Conservation (phyloP, 495 filamentous ascomycete genomes). For the Opeltia flavorubescens region DNA sequence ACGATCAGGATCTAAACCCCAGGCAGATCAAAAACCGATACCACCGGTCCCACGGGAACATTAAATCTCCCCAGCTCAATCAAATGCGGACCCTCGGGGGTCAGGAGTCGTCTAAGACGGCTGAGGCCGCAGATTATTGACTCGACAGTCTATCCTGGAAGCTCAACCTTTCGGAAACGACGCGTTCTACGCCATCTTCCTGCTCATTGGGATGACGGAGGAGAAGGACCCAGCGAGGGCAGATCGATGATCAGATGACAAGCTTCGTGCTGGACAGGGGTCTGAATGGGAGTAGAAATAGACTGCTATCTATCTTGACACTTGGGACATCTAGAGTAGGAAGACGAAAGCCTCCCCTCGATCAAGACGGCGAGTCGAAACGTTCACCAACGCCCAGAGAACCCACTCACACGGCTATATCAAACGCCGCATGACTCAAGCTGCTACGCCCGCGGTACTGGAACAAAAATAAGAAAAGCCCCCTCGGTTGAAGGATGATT, state of each 20-base stretch:
- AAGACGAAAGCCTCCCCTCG: not conserved
- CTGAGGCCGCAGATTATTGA: no score
- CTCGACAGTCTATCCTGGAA: no score
- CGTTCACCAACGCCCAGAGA: no score
- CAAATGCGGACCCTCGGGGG: not conserved
- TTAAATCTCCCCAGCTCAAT: no score
- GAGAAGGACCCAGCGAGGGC: not conserved
- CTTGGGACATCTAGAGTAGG: no score
- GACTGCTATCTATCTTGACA: not conserved
- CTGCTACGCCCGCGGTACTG: not conserved
- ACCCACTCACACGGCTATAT: not conserved
- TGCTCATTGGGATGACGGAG: not conserved
- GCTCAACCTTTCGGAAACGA: no score
- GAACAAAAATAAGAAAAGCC: not conserved
- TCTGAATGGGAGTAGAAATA: not conserved
- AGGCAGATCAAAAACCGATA: not conserved
- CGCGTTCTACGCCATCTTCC: no score
- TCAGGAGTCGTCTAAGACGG: no score
- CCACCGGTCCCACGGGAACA: not conserved
- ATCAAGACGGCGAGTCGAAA: no score
- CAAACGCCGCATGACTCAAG: not conserved
- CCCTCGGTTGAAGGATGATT: conserved; percentile 1
- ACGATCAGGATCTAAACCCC: not conserved
- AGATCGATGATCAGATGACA: not conserved
- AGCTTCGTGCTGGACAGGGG: not conserved